Base-by-base conservation (phyloP, 805 yeast species). In the Saccharomyces jurei region DNA sequence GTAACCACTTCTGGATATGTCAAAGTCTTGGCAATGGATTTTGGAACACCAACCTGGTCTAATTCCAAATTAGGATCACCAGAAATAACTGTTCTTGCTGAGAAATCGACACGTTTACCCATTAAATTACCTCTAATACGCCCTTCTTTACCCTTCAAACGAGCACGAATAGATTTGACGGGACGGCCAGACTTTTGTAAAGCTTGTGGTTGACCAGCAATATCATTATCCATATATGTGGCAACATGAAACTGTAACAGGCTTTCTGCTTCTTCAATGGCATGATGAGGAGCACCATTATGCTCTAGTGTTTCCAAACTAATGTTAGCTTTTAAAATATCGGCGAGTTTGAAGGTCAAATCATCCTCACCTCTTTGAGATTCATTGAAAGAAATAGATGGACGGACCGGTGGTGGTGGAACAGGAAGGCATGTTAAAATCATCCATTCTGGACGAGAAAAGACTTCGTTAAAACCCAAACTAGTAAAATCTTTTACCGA, bases 141-240 rank as follows among this genome's bases (percentile, higher is more conserved):
- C 58, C 99, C 99, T 77, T 94, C 99, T 66, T 94, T 94, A 77
- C 99, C 99, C 86, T 94, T 94, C 65, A 94, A 80, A 77, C 99
- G 91, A n/a, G 99, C 98, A 76, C 99, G 85, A 65, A 94, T 94
- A 48, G 97, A 89, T 71, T 94, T 94, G 62, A 94, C 95, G 1
- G 99, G 99, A 74, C 99, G 87, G 55, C 99, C 99, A 55, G 97
- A 89, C 73, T 94, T 94, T 70, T 94, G 99, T 58, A 94, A 80
- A 32, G 99, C 99, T 72, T 92, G 99, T 0, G 99, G 99, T 75
- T 94, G 99, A 59, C 99, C 99, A 13, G 99, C 99, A 73, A 94
- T 94, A 75, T 94, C 98, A 71, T 94, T 94, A 75, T 94, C 99
- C 99, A 94, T 94, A 70, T 94, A 94, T 0, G 99, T 94, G 6